Evolutionary conservation across 768 basidiomycete genomes (phyloP).

Genomic region (Termitomyces sp.): DNA sequence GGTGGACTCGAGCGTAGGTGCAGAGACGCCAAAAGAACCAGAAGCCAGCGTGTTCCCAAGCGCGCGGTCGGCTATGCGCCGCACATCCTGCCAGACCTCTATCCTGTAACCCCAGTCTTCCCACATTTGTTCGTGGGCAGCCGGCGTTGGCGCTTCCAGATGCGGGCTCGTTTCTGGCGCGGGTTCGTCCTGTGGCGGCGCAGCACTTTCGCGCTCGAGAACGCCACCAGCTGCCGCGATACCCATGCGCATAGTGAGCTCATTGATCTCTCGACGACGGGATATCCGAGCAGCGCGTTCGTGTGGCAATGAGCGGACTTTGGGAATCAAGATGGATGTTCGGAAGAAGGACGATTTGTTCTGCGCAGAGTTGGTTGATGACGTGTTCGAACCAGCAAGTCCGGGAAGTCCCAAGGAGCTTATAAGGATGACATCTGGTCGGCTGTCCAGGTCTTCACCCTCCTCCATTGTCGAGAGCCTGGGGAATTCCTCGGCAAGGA

Average conservation of each 20-base stretch:
- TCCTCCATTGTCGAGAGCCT: slow-evolving; percentile 37
- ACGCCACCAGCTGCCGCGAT: slow-evolving; percentile 69
- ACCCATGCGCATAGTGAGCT: slow-evolving; percentile 79
- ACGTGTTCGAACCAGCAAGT: slow-evolving; percentile 24
- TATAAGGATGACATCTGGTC: slow-evolving; percentile 45
- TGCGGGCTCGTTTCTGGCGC: background rate
- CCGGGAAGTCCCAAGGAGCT: slow-evolving; percentile 32
- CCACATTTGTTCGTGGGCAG: slow-evolving; percentile 33
- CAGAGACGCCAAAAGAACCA: slow-evolving; percentile 16
- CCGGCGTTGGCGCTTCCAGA: background rate
- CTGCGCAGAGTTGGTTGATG: slow-evolving; percentile 14
- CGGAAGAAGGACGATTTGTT: slow-evolving; percentile 49
- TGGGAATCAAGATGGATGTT: slow-evolving; percentile 64
- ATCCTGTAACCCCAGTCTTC: slow-evolving; percentile 66
- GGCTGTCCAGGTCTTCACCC: slow-evolving; percentile 26
- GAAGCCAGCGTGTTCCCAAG: slow-evolving; percentile 57
- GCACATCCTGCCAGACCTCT: slow-evolving; percentile 65
- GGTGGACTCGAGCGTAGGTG: slow-evolving; percentile 46
- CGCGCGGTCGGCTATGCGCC: slow-evolving; percentile 70
- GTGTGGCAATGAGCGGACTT: slow-evolving; percentile 40
- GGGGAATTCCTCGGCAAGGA: slow-evolving; percentile 61
- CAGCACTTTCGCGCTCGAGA: slow-evolving; percentile 37
- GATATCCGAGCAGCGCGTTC: slow-evolving; percentile 56
- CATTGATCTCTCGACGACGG: slow-evolving; percentile 71
- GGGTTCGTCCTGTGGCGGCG: slow-evolving; percentile 8